Base-by-base conservation (phyloP, 129 eudicot species). In the Flaveria ramosissima region DNA sequence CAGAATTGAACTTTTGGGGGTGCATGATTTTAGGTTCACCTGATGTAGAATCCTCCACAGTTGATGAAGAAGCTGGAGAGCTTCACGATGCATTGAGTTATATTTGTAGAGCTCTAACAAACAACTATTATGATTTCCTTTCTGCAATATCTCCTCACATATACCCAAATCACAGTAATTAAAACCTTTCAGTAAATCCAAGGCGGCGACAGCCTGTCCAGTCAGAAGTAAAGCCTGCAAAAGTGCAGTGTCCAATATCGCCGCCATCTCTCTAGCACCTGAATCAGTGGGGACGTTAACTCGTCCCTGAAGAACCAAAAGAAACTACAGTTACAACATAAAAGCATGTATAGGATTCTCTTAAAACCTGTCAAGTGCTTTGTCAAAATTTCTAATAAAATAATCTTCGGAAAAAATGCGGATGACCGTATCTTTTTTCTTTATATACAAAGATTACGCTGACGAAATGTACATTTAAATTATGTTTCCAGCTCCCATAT, bases 71-170 rank as follows among this genome's bases (percentile, higher is more conserved):
- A 89, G 96, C 76, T 83, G 77, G 64, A 95, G 88, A 65, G 96
- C 97, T 84, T 91, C 97, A 67, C 83, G 99, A 70, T 95, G 99
- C 99, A 88, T 86, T 42, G 83, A 17, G 80, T 95, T 95, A 85
- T 88, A 88, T 83, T 78, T 95, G 76, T 95, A 95, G 45, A 91
- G 91, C 83, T 89, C 97, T 64, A 95, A 32, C 81, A 91, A 83
- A 70, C 97, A 87, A 69, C 67, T 78, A 82, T 86, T 47, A 32
- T 91, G 89, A 67, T 86, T 86, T 71, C 86, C 85, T 82, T 95
- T 89, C 78, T 84, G 91, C 89, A 95, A 74, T 77, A 95, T 83
- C 86, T 89, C 99, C 83, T 88, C 96, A 46, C 88, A 91, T 61
- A 91, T 89, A 72, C 84, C 92, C 48, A 95, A 27, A 79, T 95